Percentiles rank a stretch among this genome's conserved stretches.
These are phyloP conservation scores for Chrysopogon serrulatus DNA, from an alignment of 176 grass and related monocot species.

Conservation along the genomic window DNA sequence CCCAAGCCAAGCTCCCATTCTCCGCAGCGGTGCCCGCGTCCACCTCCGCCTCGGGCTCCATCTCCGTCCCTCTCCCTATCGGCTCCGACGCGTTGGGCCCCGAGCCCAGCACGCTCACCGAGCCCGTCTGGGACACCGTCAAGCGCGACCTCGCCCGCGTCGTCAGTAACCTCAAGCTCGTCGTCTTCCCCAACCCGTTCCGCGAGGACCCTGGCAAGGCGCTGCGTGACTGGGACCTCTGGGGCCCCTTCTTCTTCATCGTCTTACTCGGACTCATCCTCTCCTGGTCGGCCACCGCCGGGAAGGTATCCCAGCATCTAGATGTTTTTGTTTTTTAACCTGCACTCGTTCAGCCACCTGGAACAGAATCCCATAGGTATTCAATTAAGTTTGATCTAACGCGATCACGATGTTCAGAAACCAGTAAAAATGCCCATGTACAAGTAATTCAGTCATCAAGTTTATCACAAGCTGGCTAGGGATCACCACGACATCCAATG, in stretches of 20 bases:
- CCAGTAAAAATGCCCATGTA: neutral
- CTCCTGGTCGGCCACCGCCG: slow-evolving; percentile 79
- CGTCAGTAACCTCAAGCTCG: slow-evolving; percentile 89
- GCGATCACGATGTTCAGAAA: neutral
- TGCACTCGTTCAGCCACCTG: neutral
- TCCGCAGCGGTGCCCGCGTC: neutral
- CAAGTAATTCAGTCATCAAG: neutral
- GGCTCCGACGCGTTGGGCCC: slow-evolving; percentile 48
- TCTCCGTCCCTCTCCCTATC: slow-evolving; percentile 37
- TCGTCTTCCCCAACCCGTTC: slow-evolving; percentile 92
- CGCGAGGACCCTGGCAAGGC: slow-evolving; percentile 90
- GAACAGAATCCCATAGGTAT: neutral
- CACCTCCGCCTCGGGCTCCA: neutral
- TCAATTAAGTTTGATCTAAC: neutral
- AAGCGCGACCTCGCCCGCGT: slow-evolving; percentile 86
- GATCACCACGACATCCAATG: neutral
- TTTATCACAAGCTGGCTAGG: neutral
- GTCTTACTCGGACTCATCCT: slow-evolving; percentile 80
- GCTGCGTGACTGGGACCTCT: slow-evolving; percentile 93
- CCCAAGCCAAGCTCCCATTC: slow-evolving; percentile 18
- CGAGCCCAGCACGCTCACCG: slow-evolving; percentile 61
- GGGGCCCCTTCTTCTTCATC: slow-evolving; percentile 99
- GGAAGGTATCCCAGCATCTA: slow-evolving; percentile 47
- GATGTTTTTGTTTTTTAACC: neutral
- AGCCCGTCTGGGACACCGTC: slow-evolving; percentile 88